Evolutionary conservation across 139 green algal species (phyloP).

Genomic region (Edaphochlamys debaryana): DNA sequence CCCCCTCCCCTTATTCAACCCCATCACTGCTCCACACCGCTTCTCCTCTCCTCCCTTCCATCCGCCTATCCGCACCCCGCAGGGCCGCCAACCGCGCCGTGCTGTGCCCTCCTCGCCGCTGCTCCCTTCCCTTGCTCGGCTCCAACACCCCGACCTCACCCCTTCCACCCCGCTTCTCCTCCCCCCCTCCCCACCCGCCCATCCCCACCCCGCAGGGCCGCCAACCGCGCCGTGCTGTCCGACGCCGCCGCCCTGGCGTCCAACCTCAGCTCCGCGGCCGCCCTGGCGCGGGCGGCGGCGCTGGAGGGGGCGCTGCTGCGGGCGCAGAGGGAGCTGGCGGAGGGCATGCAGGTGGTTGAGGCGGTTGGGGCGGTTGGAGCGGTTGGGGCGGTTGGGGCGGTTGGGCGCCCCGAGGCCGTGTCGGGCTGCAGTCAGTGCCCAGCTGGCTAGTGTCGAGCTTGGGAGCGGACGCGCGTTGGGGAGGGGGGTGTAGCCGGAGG

Average conservation of each 20-base stretch:
- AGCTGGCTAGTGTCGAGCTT: too few species aligned
- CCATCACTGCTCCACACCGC: background rate
- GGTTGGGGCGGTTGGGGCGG: too few species aligned
- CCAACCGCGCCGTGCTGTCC: slow-evolving; percentile 7
- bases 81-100: too few species aligned
- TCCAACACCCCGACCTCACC: background rate
- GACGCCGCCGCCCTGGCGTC: background rate
- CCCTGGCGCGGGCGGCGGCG: background rate
- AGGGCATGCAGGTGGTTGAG: slow-evolving; percentile 20
- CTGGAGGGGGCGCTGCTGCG: slow-evolving; percentile 12
- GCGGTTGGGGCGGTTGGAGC: background rate
- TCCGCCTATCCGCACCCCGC: background rate
- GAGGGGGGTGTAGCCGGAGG: too few species aligned
- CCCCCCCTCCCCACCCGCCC: background rate
- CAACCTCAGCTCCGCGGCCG: slow-evolving; percentile 4
- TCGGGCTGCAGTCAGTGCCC: too few species aligned
- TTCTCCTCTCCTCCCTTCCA: background rate
- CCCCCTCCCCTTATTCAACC: background rate
- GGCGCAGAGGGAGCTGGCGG: slow-evolving; percentile 14
- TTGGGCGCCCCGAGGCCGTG: too few species aligned
- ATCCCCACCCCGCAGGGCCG: background rate
- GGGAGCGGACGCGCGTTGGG: too few species aligned
- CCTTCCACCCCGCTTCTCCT: background rate
- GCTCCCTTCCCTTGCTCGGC: background rate
- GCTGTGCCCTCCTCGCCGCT: background rate